Evolutionary conservation across 2,329 filamentous ascomycete genomes (phyloP), one percentile per base, ranked within the genome.

Genomic region (Alternaria gansuensis): DNA sequence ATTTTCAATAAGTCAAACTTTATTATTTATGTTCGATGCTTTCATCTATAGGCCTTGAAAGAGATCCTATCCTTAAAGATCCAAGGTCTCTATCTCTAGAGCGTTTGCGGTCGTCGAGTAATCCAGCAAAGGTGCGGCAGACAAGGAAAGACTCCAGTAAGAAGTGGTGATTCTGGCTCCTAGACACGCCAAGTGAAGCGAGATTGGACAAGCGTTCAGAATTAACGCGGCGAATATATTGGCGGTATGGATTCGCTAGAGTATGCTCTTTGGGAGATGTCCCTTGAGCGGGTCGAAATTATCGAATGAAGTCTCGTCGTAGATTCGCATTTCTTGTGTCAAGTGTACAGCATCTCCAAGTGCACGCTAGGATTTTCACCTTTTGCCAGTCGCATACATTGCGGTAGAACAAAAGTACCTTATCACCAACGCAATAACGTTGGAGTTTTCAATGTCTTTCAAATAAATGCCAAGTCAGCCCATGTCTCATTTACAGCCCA

Each of bases 1-100:
- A 46, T 33, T 10, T 46, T 29, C 11, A 46, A 3, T 5, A 29
- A 33, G 11, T 46, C 29, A 17, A 46, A 46, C 28, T 46, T 46
- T 21, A 46, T 34, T 7, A 46, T 46, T 46, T 23, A 46, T 46
- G 44, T 28, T 33, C 4, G 44, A 46, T 33, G 44, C 44, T 46
- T 46, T 46, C 13, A 29, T 46, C 44, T 29, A 46, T n/a, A 46
- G 4, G 29, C 34, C 44, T n/a, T 46, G 44, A 3, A 17, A 46
- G 9, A 46, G 44, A 17, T 46, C 44, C 2, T 33, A 24, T 11
- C 44, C 44, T 7, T 46, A 29, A 23, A 17, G 33, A 21, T 34
- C 17, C 44, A 46, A 21, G 29, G 17, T 46, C 29, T 46, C 44
- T 46, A 46, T 46, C 9, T 46, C 44, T 5, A 46, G 44, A 34